These are phyloP conservation scores for Mentha longifolia DNA, from an alignment of 257 asterid genomes.

Conservation along the genomic window DNA sequence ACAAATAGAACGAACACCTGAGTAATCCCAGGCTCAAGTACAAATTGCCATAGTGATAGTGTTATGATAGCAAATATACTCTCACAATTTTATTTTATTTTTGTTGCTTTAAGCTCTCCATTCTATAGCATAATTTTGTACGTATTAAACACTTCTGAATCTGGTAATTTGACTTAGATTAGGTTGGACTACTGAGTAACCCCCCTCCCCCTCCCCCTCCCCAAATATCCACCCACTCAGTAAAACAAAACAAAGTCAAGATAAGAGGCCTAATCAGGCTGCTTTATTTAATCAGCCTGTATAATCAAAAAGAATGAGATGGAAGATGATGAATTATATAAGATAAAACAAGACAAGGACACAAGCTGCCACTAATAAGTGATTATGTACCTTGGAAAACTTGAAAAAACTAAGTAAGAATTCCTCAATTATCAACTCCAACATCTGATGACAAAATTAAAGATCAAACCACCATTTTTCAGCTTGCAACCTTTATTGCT, in stretches of 20 bases:
- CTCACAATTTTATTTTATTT: no score
- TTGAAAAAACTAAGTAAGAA: slow-evolving; percentile 57
- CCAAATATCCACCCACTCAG: slow-evolving; percentile 26
- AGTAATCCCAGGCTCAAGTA: slow-evolving; percentile 16
- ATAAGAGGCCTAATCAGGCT: slow-evolving; percentile 29
- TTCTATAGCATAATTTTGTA: not conserved
- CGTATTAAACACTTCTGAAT: slow-evolving; percentile 16
- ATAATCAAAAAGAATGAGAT: slow-evolving; percentile 27
- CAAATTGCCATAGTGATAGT: not conserved
- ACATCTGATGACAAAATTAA: slow-evolving; percentile 61
- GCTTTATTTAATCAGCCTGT: slow-evolving; percentile 14
- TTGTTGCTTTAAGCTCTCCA: slow-evolving; percentile 17
- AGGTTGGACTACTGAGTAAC: not conserved
- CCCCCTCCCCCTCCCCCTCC: slow-evolving; percentile 18
- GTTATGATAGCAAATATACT: not conserved
- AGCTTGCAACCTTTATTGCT: slow-evolving; percentile 88
- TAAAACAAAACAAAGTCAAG: not conserved
- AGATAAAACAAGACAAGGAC: slow-evolving; percentile 35
- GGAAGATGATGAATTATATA: slow-evolving; percentile 7
- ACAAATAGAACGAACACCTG: slow-evolving; percentile 3
- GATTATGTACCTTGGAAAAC: slow-evolving; percentile 66
- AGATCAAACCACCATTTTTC: slow-evolving; percentile 55
- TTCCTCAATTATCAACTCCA: slow-evolving; percentile 67
- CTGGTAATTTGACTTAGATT: slow-evolving; percentile 2
- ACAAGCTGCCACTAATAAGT: slow-evolving; percentile 38